Evolutionary conservation across 768 basidiomycete genomes (phyloP), one percentile per base, ranked within the genome.

Genomic region (Trametopsis cervina): DNA sequence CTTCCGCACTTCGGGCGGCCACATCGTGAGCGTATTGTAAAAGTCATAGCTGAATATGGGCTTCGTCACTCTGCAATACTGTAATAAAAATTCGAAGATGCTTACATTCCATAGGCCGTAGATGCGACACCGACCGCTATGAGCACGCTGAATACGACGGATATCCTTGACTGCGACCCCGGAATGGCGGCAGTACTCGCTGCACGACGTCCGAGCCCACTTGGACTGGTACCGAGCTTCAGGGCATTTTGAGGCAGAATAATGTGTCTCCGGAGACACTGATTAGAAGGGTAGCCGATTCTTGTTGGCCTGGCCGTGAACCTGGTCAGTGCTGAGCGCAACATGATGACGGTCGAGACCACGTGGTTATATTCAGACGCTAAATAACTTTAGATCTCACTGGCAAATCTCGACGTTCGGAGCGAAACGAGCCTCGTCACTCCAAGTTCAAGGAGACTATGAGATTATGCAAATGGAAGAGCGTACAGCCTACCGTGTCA

Each of bases 1-100:
- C 24, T 65, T 61, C 4, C 83, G 76, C 2, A 89, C 62, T 54
- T 80, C 77, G 10, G 61, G 58, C 1, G 86, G 86, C 85, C 84
- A 89, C 51, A 81, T 70, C 0, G 77, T 79, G 63, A 84, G 67
- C 10, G 72, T 68, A 5, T 63, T 62, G 57, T 79, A 83, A 38
- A 81, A 67, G n/a, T 76, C 69, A 55, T 76, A 78, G 21, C 81
- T 82, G 11, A 48, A 24, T 24, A 39, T 36, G 21, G 53, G 54
- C 15, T 35, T 48, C 38, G 35, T 49, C 33, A 21, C n/a, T 25
- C 13, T 23, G 22, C 35, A 15, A 21, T 6, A 40, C 12, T 13
- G 20, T 10, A 10, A 6, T 12, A 10, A 13, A n/a, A 35, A 37
- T 4, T 17, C 29, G 4, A 43, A 42, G 6, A 35, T 9, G 62